phyloP scores from a whole-genome alignment of 345 rosid species.

The Isatis tinctoria region DNA sequence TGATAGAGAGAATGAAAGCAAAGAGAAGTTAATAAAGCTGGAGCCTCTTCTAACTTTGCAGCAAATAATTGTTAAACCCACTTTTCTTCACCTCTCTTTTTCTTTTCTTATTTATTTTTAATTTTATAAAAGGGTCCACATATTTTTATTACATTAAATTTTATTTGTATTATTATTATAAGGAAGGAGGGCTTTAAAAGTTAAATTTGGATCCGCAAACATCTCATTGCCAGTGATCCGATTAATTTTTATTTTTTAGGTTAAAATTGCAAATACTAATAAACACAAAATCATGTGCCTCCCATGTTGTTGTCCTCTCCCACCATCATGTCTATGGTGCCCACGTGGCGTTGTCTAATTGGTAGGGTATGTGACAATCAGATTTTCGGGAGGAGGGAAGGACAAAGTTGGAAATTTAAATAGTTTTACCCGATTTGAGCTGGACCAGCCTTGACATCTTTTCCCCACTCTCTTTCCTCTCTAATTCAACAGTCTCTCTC shows the following conservation, averaged over 20 bases:
- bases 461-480: slow-evolving; percentile 18
- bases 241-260: not conserved
- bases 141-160: not conserved
- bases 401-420: slow-evolving; percentile 5
- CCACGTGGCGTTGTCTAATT: slow-evolving; percentile 30
- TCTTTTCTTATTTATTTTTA: not conserved
- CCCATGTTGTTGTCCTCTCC: slow-evolving; percentile 32
- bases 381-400: slow-evolving; percentile 1
- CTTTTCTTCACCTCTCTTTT: slow-evolving; percentile 30
- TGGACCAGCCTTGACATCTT: slow-evolving; percentile 43
- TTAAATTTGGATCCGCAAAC: slow-evolving; percentile 32
- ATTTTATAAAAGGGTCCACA: slow-evolving; percentile 12
- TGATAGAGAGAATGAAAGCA: slow-evolving; percentile 35
- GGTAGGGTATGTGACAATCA: slow-evolving; percentile 26
- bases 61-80: slow-evolving; percentile 70
- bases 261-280: slow-evolving; percentile 15
- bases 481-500: slow-evolving; percentile 14
- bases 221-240: slow-evolving; percentile 30
- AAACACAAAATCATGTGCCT: slow-evolving; percentile 33
- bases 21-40: slow-evolving; percentile 58
- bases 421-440: slow-evolving; percentile 36
- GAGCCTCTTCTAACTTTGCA: slow-evolving; percentile 71
- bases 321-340: slow-evolving; percentile 25
- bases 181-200: slow-evolving; percentile 9
- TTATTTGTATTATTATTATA: not conserved